Base-by-base conservation (phyloP, 495 filamentous ascomycete genomes). In the Recurvomyces mirabilis region DNA sequence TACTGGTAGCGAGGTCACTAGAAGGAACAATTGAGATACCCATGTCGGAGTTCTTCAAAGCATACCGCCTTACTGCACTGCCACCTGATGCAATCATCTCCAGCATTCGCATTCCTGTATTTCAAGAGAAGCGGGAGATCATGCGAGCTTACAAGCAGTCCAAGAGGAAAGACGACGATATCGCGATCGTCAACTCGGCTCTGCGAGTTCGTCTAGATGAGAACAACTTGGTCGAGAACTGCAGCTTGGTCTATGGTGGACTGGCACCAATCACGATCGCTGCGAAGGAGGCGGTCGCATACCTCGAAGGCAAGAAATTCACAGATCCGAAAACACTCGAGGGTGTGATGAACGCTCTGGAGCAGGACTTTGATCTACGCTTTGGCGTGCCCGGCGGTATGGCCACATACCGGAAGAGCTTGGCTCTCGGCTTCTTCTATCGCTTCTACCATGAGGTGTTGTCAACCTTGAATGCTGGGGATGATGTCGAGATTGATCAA, bases 91-190 rank as follows among this genome's bases (percentile, higher is more conserved):
- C 84, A 0, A 78, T 96, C 52, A 88, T 98, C 47, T 75, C 84
- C 15, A 78, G 75, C 42, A 77, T 98, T 25, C 78, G 82, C n/a
- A 82, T 98, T 35, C 91, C 91, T 0, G 60, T 79, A 14, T 77
- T 82, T 0, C 66, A 62, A 28, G 70, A 75, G 52, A 81, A 77
- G 53, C 78, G 74, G 18, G 82, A 82, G 53, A 79, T 75, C 51
- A 73, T 88, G 49, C 69, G 75, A 14, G 77, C 89, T 1, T 95
- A 94, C 62, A 96, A 96, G 61, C 89, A 95, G 56, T 77, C 89
- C 0, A 96, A 95, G 69, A 69, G 89, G 39, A 94, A 94, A 54
- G 89, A 95, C 56, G 89, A 94, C 60, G 89, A 96, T 64, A 94
- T 94, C 59, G 89, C 89, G 9, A 94, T 96, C 46, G 89, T 94